Base-by-base conservation (phyloP, 257 asterid genomes). In the Nicotiana paniculata region DNA sequence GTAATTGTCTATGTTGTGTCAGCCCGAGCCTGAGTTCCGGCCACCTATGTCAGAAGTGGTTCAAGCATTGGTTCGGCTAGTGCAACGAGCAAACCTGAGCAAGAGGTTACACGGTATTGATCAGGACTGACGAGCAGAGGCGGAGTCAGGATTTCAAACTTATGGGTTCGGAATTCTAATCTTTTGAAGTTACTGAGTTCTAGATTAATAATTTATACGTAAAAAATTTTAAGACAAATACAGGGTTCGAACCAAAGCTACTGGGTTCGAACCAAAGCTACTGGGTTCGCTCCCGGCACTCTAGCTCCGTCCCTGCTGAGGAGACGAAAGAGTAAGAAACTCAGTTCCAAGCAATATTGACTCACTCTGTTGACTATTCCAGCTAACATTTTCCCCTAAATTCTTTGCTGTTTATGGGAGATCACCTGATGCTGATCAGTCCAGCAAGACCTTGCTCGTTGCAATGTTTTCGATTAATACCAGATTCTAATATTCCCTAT, bases 1-100 rank as follows among this genome's bases (percentile, higher is more conserved):
- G 65, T 62, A 39, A 39, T 17, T 46, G 1, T 24, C 9, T 80
- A 51, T 3, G 46, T 58, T 81, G 57, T 67, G 86, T 79, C 94
- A 94, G 98, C 89, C 95, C 53, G 98, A 94, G 92, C 97, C 98
- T 1, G 99, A 94, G 92, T 96, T 96, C 87, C 90, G 98, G 82
- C 98, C 98, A 32, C 99, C 98, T 5, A 94, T 96, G 94, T 96
- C 98, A 32, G 98, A 96, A 85, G 99, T 96, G 85, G 98, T 96
- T 48, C 91, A 94, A 80, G 98, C 96, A 37, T 89, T 96, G 91
- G 98, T 94, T 39, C 92, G 98, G 1, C 80, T 96, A 85, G 99
- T 94, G 81, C 97, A 96, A 84, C 80, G 86, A 65, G 83, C 86
- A 48, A 83, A 78, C 54, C 57, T 78, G 86, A 83, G 86, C 80